phyloP scores from a whole-genome alignment of 2,329 filamentous ascomycete genomes.

The Monascus ruber region DNA sequence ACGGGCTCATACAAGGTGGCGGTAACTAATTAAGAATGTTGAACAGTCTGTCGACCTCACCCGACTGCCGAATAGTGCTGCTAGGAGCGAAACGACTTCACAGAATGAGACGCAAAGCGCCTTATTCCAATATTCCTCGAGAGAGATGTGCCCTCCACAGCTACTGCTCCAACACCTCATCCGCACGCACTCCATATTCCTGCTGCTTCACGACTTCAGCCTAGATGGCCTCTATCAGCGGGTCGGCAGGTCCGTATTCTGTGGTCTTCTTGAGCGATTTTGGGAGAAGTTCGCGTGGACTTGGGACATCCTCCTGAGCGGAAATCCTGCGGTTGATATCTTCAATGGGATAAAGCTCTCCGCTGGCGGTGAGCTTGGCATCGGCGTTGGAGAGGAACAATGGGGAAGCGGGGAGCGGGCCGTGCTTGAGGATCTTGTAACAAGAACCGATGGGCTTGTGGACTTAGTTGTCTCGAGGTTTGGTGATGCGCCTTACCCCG shows the following conservation, averaged over 20 bases:
- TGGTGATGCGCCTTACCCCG: constrained; percentile 43
- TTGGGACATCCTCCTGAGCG: constrained; percentile 86
- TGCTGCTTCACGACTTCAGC: constrained; percentile 73
- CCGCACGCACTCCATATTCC: constrained; percentile 71
- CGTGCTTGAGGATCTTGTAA: constrained; percentile 79
- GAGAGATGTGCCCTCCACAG: constrained; percentile 74
- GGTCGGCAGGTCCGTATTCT: constrained; percentile 56
- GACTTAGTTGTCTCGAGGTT: constrained; percentile 84
- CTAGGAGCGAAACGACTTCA: constrained; percentile 26
- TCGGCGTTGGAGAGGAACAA: constrained; percentile 92
- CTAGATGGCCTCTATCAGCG: constrained; percentile 59
- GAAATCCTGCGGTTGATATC: constrained; percentile 70
- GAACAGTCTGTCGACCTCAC: constrained; percentile 69
- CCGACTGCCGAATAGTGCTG: constrained; percentile 49
- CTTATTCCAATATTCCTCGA: constrained; percentile 68
- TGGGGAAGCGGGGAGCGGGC: constrained; percentile 88
- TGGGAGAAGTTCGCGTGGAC: constrained; percentile 58
- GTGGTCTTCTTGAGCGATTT: constrained; percentile 61
- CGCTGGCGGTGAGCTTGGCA: constrained; percentile 78
- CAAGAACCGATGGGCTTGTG: constrained; percentile 68
- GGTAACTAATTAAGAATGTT: constrained; percentile 5
- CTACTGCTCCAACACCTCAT: constrained; percentile 70
- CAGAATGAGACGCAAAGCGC: constrained; percentile 25
- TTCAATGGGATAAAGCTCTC: constrained; percentile 80
- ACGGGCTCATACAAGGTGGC: not conserved